phyloP scores from a whole-genome alignment of 179 eudicot genomes.

The Pouteria campechiana region DNA sequence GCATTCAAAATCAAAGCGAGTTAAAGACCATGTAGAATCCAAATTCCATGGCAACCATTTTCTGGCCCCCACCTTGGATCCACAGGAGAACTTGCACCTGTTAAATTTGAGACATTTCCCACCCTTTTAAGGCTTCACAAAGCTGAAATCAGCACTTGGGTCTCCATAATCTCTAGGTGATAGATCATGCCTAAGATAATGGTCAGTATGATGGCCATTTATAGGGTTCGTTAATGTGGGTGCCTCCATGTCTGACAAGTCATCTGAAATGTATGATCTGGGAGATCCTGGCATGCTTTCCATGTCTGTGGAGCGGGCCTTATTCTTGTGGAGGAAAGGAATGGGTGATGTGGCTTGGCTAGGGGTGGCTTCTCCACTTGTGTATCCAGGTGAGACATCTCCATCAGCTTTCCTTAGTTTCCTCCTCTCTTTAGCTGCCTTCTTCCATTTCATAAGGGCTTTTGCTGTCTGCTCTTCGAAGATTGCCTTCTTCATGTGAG shows the following conservation, averaged over 20 bases:
- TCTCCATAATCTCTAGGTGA: too few species aligned
- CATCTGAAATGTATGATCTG: slow-evolving; percentile 13
- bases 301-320: slow-evolving; percentile 2
- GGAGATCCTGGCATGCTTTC: slow-evolving; percentile 15
- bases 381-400: background rate
- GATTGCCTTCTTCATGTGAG: slow-evolving; percentile 37
- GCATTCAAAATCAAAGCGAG: too few species aligned
- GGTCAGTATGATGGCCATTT: too few species aligned
- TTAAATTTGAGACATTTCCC: too few species aligned
- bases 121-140: too few species aligned
- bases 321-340: slow-evolving; percentile 26
- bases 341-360: slow-evolving; percentile 20
- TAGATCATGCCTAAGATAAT: too few species aligned
- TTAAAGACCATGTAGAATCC: too few species aligned
- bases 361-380: slow-evolving; percentile 11
- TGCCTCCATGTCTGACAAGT: slow-evolving; percentile 10
- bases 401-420: slow-evolving; percentile 9
- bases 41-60: too few species aligned
- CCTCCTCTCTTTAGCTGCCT: slow-evolving; percentile 26
- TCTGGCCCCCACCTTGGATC: too few species aligned
- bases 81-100: too few species aligned
- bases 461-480: slow-evolving; percentile 42
- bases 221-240: too few species aligned
- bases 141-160: too few species aligned
- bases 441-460: slow-evolving; percentile 36